Percentiles rank a stretch among this genome's conserved stretches.
Conservation (phyloP, 2,329 filamentous ascomycete species). For the Diplodia mutila region DNA sequence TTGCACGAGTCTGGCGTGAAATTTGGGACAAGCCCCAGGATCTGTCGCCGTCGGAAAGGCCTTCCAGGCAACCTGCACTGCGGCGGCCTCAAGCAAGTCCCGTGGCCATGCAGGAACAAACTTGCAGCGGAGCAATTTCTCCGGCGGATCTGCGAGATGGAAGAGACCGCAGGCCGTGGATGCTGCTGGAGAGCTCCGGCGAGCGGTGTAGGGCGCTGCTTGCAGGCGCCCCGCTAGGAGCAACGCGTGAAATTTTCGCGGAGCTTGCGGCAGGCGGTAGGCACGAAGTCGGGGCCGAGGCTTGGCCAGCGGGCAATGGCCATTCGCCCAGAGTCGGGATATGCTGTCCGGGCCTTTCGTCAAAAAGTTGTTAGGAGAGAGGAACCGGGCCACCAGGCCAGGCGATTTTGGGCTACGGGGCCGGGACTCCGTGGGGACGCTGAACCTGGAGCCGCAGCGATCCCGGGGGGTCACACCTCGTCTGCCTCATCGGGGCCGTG, state of each 20-base stretch:
- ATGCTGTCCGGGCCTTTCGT: conserved; percentile 12
- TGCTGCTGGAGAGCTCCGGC: not conserved
- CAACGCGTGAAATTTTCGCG: conserved; percentile 13
- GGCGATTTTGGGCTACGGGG: conserved; percentile 20
- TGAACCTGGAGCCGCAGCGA: conserved; percentile 25
- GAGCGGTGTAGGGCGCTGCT: not conserved
- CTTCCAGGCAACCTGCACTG: not conserved
- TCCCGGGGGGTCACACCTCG: conserved; percentile 19
- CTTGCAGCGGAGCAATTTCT: conserved; percentile 22
- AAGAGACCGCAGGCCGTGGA: not conserved
- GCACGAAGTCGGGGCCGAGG: conserved; percentile 13
- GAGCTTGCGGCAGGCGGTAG: conserved; percentile 10
- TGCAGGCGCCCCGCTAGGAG: conserved; percentile 10
- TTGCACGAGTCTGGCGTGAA: not conserved
- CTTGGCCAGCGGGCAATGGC: not conserved
- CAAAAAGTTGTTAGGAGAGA: conserved; percentile 17
- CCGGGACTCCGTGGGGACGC: conserved; percentile 24
- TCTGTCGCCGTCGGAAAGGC: not conserved
- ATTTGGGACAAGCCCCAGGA: conserved; percentile 1
- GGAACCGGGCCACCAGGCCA: conserved; percentile 14
- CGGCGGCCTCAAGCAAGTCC: not conserved
- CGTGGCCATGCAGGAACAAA: conserved; percentile 26
- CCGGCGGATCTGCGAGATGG: conserved; percentile 23
- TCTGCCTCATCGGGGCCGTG: conserved; percentile 17
- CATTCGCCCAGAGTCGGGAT: conserved; percentile 6